These are phyloP conservation scores for Fomitopsis pinicola DNA, from an alignment of 1,284 basidiomycete species.

Conservation along the genomic window DNA sequence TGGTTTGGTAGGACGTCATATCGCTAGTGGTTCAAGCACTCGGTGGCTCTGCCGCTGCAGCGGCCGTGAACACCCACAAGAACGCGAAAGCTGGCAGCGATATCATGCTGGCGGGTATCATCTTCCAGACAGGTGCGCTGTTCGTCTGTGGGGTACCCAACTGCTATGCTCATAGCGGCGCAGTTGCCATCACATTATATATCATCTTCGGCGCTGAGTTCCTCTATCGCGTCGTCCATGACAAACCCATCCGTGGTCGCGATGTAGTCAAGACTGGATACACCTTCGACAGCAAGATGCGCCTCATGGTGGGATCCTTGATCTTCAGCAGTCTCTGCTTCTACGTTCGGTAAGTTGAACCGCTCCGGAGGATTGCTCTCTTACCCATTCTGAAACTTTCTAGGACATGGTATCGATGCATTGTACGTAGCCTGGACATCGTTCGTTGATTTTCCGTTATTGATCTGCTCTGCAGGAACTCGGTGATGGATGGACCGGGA, in stretches of 20 bases:
- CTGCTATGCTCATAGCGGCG: not conserved
- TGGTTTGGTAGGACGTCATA: constrained; percentile 39
- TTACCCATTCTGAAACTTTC: not conserved
- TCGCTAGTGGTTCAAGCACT: constrained; percentile 50
- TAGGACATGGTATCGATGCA: constrained; percentile 45
- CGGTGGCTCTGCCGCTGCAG: constrained; percentile 49
- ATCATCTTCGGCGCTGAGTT: constrained; percentile 41
- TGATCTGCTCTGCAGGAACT: constrained; percentile 33
- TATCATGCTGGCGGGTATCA: constrained; percentile 56
- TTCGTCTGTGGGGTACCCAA: not conserved
- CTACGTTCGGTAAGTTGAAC: constrained; percentile 33
- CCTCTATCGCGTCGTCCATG: constrained; percentile 34
- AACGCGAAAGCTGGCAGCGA: constrained; percentile 32
- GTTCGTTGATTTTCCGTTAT: not conserved
- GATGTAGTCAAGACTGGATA: constrained; percentile 4
- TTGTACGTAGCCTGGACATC: constrained; percentile 25
- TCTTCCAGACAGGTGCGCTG: constrained; percentile 46
- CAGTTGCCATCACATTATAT: constrained; percentile 42
- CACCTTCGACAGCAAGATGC: constrained; percentile 24
- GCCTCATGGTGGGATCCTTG: constrained; percentile 33
- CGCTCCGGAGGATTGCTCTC: not conserved
- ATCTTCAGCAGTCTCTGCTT: constrained; percentile 35
- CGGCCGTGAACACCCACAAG: constrained; percentile 25
- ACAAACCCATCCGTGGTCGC: constrained; percentile 33
- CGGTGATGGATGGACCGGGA: constrained; percentile 48